Evolutionary conservation across 2,329 filamentous ascomycete species (phyloP).

Genomic region (Elsinoe ampelina): DNA sequence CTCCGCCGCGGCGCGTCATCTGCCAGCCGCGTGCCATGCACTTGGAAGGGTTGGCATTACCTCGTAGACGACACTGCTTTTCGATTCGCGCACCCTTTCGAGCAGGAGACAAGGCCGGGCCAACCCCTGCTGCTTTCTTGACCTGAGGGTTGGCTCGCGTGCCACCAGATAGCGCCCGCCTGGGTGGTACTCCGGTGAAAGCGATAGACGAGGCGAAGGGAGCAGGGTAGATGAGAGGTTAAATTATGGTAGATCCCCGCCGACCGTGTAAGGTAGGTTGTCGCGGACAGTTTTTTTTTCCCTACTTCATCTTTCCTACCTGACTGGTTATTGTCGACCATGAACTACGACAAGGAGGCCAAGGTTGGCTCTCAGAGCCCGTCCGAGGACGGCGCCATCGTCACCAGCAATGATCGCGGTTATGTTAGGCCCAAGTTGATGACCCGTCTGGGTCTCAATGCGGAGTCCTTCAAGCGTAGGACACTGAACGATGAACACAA

Average conservation of each 20-base stretch:
- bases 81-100: conserved; percentile 4
- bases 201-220: neutral
- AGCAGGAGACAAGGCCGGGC: conserved; percentile 6
- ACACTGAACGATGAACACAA: conserved; percentile 25
- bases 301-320: neutral
- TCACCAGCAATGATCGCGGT: conserved; percentile 6
- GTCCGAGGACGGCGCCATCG: conserved; percentile 1
- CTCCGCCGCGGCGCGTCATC: neutral
- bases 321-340: conserved; percentile 1
- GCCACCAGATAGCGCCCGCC: conserved; percentile 8
- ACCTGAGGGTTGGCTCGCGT: conserved; percentile 2
- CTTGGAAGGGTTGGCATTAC: conserved; percentile 8
- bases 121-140: neutral
- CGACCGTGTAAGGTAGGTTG: neutral
- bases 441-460: conserved; percentile 26
- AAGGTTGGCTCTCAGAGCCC: conserved; percentile 6
- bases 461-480: conserved; percentile 24
- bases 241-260: neutral
- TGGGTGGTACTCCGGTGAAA: neutral
- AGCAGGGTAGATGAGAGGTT: neutral
- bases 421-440: conserved; percentile 15
- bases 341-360: conserved; percentile 9
- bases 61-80: neutral
- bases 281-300: conserved; percentile 3
- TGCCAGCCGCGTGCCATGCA: conserved; percentile 1